Percentiles rank a stretch among this genome's conserved stretches.
These are phyloP conservation scores for Gonapodya sp. DNA, from an alignment of 192 early-diverging fungal genomes.

Conservation along the genomic window DNA sequence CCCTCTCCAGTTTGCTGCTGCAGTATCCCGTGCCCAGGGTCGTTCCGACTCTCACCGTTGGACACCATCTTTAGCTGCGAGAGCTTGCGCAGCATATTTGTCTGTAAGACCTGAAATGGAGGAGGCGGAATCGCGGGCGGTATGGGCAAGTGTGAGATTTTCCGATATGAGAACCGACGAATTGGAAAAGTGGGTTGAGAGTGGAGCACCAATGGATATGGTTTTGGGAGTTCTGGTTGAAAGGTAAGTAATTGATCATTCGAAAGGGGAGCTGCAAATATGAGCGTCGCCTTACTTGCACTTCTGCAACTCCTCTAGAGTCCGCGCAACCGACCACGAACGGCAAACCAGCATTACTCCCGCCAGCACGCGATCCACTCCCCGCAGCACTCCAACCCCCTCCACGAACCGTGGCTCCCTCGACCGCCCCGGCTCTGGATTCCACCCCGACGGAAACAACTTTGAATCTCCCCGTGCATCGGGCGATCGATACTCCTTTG, in stretches of 20 bases:
- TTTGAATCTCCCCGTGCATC: not conserved
- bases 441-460: not conserved
- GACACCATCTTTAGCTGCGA: not conserved
- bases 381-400: not conserved
- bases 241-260: not conserved
- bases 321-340: not conserved
- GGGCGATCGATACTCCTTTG: not conserved
- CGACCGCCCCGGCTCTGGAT: not conserved
- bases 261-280: not conserved
- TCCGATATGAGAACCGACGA: not conserved
- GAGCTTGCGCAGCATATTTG: not conserved
- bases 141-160: not conserved
- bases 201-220: constrained; percentile 1
- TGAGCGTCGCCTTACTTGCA: not conserved
- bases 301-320: not conserved
- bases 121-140: not conserved
- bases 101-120: not conserved
- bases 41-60: not conserved
- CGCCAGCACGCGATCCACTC: not conserved
- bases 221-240: not conserved
- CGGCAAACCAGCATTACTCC: not conserved
- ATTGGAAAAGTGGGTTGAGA: not conserved
- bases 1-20: not conserved
- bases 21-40: not conserved
- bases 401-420: not conserved